Base-by-base conservation (phyloP, 2,329 filamentous ascomycete species). In the Claviceps purpurea region DNA sequence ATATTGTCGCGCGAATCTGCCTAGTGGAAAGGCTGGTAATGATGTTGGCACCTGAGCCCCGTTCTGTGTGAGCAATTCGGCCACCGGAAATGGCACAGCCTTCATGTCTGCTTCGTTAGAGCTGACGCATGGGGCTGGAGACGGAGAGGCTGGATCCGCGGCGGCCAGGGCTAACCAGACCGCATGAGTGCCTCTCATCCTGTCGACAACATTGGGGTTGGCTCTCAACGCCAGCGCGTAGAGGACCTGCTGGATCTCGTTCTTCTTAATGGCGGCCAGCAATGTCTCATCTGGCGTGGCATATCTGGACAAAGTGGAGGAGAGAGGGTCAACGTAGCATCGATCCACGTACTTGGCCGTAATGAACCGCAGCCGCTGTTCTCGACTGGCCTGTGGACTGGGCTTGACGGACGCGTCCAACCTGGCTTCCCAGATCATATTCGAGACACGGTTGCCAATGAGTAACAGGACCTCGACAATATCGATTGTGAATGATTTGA, bases 401-500 rank as follows among this genome's bases (percentile, higher is more conserved):
- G 89, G 89, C 64, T 95, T 97, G 46, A 78, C 62, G 5, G 77
- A 71, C 24, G 77, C 77, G 54, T 96, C 89, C 24, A 97, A 75
- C 55, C 73, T 87, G 14, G 89, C 84, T 71, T 98, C 93, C 89
- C 90, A 98, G 20, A 98, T 77, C 84, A 91, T 91, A 68, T 98
- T 98, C 60, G 90, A 93, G 50, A 96, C 82, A 49, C 90, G 82
- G 65, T 98, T 98, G 56, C 94, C 94, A 56, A 98, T 82, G 54
- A 91, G 82, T 53, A 96, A 74, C 43, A 98, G 77, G 47, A 98
- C 78, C 64, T 98, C 94, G 65, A 98, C 86, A 65, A 97, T 95
- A 73, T 98, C 94, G 60, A 87, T 85, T 3, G 93, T 97, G 66
- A 98, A 98, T 0, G 90, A 96, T 51, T 87, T 90, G 58, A 94